Evolutionary conservation across 768 basidiomycete genomes (phyloP), one percentile per base, ranked within the genome.

Genomic region (Phanerochaete sordida): DNA sequence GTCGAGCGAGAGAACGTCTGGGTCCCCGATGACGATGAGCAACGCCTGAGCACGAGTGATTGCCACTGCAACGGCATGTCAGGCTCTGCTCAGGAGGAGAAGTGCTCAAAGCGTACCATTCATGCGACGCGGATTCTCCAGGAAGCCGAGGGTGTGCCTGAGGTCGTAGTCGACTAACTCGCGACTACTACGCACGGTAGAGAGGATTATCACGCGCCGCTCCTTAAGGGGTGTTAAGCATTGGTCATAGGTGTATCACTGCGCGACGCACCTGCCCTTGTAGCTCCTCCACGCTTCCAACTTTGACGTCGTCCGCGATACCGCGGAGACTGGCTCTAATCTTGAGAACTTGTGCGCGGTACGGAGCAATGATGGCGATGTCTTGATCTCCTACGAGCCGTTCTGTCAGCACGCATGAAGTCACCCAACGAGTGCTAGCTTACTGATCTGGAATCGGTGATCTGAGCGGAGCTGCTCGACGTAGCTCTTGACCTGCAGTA

Each of bases 271-370:
- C 83, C 72, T 85, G 82, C 7, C 85, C 86, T 68, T 87, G 86
- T 71, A 85, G 86, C 59, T 85, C 84, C 63, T 87, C 86, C 0
- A 85, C 84, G 23, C 81, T 84, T 23, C 85, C 86, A 13, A 88
- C 81, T 64, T 86, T 86, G 56, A 86, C 74, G 2, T 64, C 67
- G 5, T 66, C 65, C 0, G 67, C 68, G 28, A 68, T 46, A 13
- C 43, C 53, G 26, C 68, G 66, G 16, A 86, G 67, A 1, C 68
- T 55, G 8, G 59, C 68, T 13, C 81, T 75, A 24, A 87, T 73
- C 65, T 81, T 84, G 12, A 71, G 67, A 48, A 78, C 77, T 65
- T 88, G 86, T 0, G 84, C 85, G 62, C 84, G 79, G 65, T 87
- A 88, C 0, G 86, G 86, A 0, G 84, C 66, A 31, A 86, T 86